Evolutionary conservation across 441 rosid species (phyloP).

Genomic region (Bocquillonia castaneifolia): DNA sequence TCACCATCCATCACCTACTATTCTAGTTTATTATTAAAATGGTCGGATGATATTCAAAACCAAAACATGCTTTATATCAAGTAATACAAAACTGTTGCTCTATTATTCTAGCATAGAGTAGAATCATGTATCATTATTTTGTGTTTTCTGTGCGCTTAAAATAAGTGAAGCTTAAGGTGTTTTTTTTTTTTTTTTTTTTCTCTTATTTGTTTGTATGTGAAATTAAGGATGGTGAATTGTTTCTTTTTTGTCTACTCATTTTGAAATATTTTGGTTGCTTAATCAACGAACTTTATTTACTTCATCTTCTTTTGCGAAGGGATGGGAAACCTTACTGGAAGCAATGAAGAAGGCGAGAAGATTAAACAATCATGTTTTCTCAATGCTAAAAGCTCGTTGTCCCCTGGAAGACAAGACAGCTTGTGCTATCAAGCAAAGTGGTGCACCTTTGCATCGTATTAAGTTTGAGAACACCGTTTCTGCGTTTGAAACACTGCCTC

Average conservation of each 20-base stretch:
- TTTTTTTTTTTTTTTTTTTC: no score
- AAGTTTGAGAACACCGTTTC: conserved; percentile 95
- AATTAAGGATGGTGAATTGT: background rate
- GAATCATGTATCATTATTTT: background rate
- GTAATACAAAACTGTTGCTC: background rate
- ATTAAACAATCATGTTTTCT: conserved; percentile 93
- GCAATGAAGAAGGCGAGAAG: conserved; percentile 97
- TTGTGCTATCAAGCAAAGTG: conserved; percentile 95
- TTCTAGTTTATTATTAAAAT: background rate
- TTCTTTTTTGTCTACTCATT: background rate
- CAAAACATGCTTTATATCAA: background rate
- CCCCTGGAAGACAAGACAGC: conserved; percentile 95
- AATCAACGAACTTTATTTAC: background rate
- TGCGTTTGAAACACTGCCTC: conserved; percentile 96
- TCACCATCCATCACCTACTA: background rate
- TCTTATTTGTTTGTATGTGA: background rate
- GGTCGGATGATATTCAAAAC: background rate
- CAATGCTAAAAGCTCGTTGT: conserved; percentile 96
- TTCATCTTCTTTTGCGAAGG: conserved; percentile 36
- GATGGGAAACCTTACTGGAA: conserved; percentile 86
- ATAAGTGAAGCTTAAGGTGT: background rate
- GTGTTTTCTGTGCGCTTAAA: background rate
- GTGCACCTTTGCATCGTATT: conserved; percentile 85
- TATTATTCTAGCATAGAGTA: background rate
- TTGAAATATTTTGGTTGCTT: conserved; percentile 3